Percentiles rank a stretch among this genome's conserved stretches.
Evolutionary conservation across 2,329 filamentous ascomycete genomes (phyloP).

Genomic region (Neocatenulostroma microsporum): DNA sequence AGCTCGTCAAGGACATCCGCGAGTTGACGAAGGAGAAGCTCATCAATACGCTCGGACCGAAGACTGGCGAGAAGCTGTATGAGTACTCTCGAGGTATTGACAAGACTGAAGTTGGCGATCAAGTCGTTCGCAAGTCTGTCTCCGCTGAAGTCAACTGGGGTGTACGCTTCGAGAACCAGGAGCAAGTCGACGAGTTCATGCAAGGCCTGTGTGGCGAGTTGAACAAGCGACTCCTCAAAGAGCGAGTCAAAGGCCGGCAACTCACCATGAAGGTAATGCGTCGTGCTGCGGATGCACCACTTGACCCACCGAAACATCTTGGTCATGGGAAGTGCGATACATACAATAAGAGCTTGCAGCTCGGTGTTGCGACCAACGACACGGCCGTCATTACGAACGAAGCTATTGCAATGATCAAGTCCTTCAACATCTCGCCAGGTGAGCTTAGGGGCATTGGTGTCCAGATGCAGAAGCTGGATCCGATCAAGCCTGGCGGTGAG

Average conservation of each 20-base stretch:
- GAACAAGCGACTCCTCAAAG: constrained; percentile 68
- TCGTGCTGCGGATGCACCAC: constrained; percentile 72
- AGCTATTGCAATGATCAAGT: constrained; percentile 72
- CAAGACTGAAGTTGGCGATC: constrained; percentile 73
- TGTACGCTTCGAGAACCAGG: constrained; percentile 83
- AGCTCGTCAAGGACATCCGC: constrained; percentile 74
- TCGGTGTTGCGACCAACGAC: constrained; percentile 78
- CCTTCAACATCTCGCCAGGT: constrained; percentile 76
- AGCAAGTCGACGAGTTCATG: constrained; percentile 91
- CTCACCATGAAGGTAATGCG: constrained; percentile 94
- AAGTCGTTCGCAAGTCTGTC: constrained; percentile 81
- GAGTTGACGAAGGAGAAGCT: constrained; percentile 69
- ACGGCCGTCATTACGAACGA: constrained; percentile 67
- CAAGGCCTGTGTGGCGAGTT: constrained; percentile 77
- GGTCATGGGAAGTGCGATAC: constrained; percentile 93
- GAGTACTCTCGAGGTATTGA: constrained; percentile 89
- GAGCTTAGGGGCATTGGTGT: constrained; percentile 89
- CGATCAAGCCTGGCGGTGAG: constrained; percentile 54
- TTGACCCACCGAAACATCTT: constrained; percentile 87
- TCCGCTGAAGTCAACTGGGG: constrained; percentile 98
- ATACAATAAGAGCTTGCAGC: constrained; percentile 76
- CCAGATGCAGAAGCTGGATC: constrained; percentile 87
- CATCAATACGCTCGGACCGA: constrained; percentile 68
- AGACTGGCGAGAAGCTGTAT: constrained; percentile 84
- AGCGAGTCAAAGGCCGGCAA: constrained; percentile 78